Evolutionary conservation across 1,284 basidiomycete species (phyloP).

Genomic region (Ustilago sp.): DNA sequence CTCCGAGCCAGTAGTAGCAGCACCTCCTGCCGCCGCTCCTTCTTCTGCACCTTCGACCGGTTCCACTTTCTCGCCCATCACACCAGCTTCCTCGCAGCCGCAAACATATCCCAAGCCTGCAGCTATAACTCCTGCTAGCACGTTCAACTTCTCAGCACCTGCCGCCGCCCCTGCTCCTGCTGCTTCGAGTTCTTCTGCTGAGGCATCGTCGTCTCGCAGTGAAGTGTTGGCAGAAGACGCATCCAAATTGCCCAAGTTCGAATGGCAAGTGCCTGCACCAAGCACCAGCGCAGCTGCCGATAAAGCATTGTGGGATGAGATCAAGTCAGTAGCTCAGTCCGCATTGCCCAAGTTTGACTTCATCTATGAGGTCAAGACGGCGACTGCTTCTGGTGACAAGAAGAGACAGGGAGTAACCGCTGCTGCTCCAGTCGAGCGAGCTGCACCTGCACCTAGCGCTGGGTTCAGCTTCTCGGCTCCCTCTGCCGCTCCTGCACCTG

Average conservation of each 20-base stretch:
- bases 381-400: not conserved
- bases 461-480: constrained; percentile 32
- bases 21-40: constrained; percentile 13
- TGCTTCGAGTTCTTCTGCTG: not conserved
- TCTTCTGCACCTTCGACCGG: constrained; percentile 1
- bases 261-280: constrained; percentile 23
- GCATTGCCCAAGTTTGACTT: constrained; percentile 47
- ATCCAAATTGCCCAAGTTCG: constrained; percentile 33
- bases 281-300: constrained; percentile 4
- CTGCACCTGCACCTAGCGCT: constrained; percentile 4
- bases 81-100: constrained; percentile 7
- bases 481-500: not conserved
- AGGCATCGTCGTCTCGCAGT: constrained; percentile 14
- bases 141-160: constrained; percentile 34
- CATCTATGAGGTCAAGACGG: constrained; percentile 34
- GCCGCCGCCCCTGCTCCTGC: not conserved
- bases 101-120: constrained; percentile 10
- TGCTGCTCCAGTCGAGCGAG: not conserved
- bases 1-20: constrained; percentile 15
- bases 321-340: constrained; percentile 29
- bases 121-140: constrained; percentile 9
- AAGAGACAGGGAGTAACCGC: not conserved
- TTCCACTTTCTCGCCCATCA: constrained; percentile 35
- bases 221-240: constrained; percentile 28
- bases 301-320: constrained; percentile 39